Evolutionary conservation across 2,329 filamentous ascomycete species (phyloP), one percentile per base, ranked within the genome.

Genomic region (Aspergillus sp.): DNA sequence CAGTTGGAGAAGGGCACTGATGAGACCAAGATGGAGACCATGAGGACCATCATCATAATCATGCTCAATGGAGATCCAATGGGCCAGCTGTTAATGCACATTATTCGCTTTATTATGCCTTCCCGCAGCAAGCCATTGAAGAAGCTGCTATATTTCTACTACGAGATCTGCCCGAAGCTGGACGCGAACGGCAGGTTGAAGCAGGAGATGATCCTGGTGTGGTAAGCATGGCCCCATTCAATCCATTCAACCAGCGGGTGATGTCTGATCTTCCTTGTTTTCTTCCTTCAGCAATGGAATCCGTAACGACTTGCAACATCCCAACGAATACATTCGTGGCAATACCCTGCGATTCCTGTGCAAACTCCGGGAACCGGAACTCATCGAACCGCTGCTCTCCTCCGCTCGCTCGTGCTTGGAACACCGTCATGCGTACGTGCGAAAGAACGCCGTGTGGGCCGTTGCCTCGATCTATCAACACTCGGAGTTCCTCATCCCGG

Each of bases 131-230:
- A 98, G 75, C 76, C 85, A 38, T 76, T 98, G 61, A 98, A 98
- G 81, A 98, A 98, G 76, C 79, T 98, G 51, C 80, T 98, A 47
- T 98, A 98, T 73, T 93, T 98, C 70, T 98, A 98, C 76, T 96
- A 97, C 68, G 93, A 98, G 73, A 93, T 97, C 67, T 97, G 93
- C 69, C 93, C 91, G 36, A 98, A 98, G 75, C 83, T 89, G 48
- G 93, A 98, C 70, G 77, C 83, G 45, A 83, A 77, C 64, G 93
- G 93, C 63, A 98, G 97, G 78, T 76, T 98, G 55, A 96, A 96
- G 78, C 93, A 98, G 73, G 93, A 98, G 74, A 97, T 96, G 88
- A 98, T 98, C 68, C 74, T 98, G 63, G 93, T 98, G 61, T 98
- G 93, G 91, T 96, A 73, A 57, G 77, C 66, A 29, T 19, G 29